phyloP scores from a whole-genome alignment of 257 asterid genomes.

The Cruciata laevipes region DNA sequence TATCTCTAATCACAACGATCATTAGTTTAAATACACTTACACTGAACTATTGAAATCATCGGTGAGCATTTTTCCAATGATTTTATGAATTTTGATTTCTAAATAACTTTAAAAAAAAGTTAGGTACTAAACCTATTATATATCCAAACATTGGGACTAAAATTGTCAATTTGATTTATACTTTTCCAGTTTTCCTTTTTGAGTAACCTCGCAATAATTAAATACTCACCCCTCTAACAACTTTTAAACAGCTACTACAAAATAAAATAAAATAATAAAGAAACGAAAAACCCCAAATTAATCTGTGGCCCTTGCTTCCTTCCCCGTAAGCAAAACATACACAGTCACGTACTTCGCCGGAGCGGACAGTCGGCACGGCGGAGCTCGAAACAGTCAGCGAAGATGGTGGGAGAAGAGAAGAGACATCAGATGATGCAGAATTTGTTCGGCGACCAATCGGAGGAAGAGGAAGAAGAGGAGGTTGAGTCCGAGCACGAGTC shows the following conservation, averaged over 20 bases:
- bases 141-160: neutral
- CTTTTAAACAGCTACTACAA: neutral
- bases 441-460: constrained; percentile 95
- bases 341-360: neutral
- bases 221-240: neutral
- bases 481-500: constrained; percentile 95
- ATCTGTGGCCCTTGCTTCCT: neutral
- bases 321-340: neutral
- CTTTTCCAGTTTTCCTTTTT: neutral
- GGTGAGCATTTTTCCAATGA: too few species aligned
- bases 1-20: too few species aligned
- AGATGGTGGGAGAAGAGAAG: constrained; percentile 93
- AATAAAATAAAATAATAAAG: neutral
- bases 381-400: neutral
- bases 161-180: neutral
- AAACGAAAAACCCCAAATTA: neutral
- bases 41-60: too few species aligned
- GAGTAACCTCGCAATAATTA: neutral
- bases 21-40: too few species aligned
- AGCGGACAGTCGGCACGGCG: neutral
- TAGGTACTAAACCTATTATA: neutral
- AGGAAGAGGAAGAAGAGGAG: constrained; percentile 86
- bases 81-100: too few species aligned
- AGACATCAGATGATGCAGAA: constrained; percentile 99
- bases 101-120: too few species aligned